Evolutionary conservation across 108 stramenopile genomes (phyloP), one percentile per base, ranked within the genome.

Genomic region (Discostella pseudostelligera): DNA sequence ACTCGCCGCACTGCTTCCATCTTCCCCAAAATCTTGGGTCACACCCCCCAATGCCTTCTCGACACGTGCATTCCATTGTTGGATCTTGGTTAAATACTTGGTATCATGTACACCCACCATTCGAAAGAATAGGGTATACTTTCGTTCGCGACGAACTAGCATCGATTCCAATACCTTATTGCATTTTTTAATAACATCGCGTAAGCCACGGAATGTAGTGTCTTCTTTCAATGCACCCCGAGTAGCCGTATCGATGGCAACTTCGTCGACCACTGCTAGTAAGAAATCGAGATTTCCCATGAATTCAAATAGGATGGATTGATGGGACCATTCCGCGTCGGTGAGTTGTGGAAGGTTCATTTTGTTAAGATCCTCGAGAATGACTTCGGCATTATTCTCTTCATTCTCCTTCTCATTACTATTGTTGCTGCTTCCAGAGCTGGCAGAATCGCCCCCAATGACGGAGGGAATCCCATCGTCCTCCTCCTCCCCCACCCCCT

Each of bases 141-240:
- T 81, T 12, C 86, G 68, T 50, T 92, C 90, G 26, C 90, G 59
- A 26, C 86, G 59, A 2, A 92, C 88, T 13, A 92, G 59, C 90
- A 92, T 89, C 21, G 75, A 76, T 53, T 92, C 90, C 62, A 92
- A 54, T 9, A 92, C 87, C 74, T 85, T 83, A 66, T 92, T 92
- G 56, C 90, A 88, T 57, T 87, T 89, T 62, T 89, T 92, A 67
- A 92, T 92, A 7, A 92, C 90, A 76, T 92, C 90, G 16, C 90
- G 83, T 20, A 92, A 55, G 29, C 84, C 84, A 39, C 88, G 85
- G 62, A 92, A 92, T 53, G 86, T 83, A 17, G 86, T 82, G 46
- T 92, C 90, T 59, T 88, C 90, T 54, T 92, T 92, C 40, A 92
- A 77, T 20, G 88, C 90, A 39, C 90, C 90, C 17, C 90, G 83